Conservation (phyloP, 208 protist genomes). For the Wallacemonas collosoma region DNA sequence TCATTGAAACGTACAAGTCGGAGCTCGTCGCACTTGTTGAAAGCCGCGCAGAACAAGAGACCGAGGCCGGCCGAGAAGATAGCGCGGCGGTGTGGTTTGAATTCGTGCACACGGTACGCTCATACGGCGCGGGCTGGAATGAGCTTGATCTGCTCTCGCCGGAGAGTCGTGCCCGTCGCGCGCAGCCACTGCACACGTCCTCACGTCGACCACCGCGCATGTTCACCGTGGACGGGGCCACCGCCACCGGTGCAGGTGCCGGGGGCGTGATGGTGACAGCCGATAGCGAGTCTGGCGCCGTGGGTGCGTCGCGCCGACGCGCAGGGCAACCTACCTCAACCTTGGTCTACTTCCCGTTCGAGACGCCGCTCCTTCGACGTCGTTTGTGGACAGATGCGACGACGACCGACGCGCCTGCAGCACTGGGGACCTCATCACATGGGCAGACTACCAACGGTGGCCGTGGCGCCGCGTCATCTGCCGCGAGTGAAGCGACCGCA, state of each 20-base stretch:
- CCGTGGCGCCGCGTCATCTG: not conserved
- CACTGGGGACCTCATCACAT: not conserved
- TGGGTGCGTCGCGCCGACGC: constrained; percentile 4
- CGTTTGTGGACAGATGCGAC: constrained; percentile 2
- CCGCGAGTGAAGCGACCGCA: not conserved
- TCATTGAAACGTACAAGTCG: constrained; percentile 13
- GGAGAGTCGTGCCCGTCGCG: not conserved
- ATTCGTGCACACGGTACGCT: not conserved
- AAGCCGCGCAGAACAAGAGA: not conserved
- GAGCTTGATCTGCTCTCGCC: constrained; percentile 13
- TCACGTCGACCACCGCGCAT: not conserved
- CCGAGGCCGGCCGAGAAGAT: not conserved
- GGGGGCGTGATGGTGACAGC: not conserved
- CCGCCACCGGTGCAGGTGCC: constrained; percentile 7
- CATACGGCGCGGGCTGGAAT: not conserved
- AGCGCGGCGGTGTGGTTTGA: not conserved
- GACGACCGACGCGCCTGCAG: not conserved
- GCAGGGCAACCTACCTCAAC: constrained; percentile 5
- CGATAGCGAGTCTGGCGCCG: constrained; percentile 14
- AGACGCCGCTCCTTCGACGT: constrained; percentile 10
- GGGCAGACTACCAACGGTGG: not conserved
- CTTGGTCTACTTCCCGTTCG: constrained; percentile 37
- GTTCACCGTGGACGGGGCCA: constrained; percentile 3
- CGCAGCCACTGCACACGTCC: not conserved
- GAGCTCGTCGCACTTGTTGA: constrained; percentile 16